A percentile compares a stretch with the other conserved stretches of the same genome.
These are phyloP conservation scores for Zychaea mexicana DNA, from an alignment of 371 early-diverging fungal species.

Conservation along the genomic window DNA sequence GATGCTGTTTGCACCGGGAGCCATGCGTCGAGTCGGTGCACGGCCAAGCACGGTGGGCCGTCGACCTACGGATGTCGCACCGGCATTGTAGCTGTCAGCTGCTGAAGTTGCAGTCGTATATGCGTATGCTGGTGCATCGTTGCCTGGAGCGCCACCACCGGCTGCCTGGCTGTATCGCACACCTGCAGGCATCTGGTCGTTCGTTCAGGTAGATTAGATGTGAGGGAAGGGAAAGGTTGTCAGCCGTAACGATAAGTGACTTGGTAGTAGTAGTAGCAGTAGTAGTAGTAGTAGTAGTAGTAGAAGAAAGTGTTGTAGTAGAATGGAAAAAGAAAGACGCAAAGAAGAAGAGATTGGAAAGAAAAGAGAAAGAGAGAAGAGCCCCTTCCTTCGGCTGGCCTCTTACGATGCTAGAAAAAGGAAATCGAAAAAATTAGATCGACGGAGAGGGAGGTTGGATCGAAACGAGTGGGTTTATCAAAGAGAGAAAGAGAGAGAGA, in stretches of 20 bases:
- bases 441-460: conserved; percentile 1
- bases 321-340: too few relatives aligned
- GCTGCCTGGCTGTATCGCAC: conserved; percentile 12
- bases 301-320: too few relatives aligned
- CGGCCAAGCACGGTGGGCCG: conserved; percentile 46
- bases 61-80: conserved; percentile 34
- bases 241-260: background rate
- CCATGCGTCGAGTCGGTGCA: conserved; percentile 54
- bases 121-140: background rate
- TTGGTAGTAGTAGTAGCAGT: too few relatives aligned
- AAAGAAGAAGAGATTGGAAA: too few relatives aligned
- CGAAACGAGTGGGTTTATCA: background rate
- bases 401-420: background rate
- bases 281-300: too few relatives aligned
- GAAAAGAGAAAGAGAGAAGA: background rate
- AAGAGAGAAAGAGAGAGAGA: background rate
- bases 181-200: conserved; percentile 12
- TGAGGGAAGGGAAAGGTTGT: conserved; percentile 3
- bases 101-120: background rate
- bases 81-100: background rate
- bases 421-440: conserved; percentile 8
- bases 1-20: conserved; percentile 49
- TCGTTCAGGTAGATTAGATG: background rate
- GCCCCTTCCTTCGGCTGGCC: background rate
- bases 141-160: conserved; percentile 13